phyloP scores from a whole-genome alignment of 352 stramenopile genomes.

The Globisporangium spiculum region DNA sequence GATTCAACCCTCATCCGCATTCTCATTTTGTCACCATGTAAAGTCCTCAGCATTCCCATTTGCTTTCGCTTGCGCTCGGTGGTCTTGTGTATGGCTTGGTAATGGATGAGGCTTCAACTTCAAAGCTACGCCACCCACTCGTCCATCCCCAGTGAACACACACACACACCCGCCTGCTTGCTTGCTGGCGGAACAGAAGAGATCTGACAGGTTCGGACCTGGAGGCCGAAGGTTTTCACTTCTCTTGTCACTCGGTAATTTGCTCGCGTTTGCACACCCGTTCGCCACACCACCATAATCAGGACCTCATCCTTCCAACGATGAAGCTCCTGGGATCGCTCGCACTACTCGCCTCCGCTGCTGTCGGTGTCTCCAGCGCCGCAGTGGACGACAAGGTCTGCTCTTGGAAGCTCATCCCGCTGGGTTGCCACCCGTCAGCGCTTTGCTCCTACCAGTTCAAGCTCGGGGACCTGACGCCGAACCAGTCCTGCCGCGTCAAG shows the following conservation, averaged over 20 bases:
- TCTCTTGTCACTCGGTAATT: constrained; percentile 2
- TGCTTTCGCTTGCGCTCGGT: no score
- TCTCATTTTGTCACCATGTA: no score
- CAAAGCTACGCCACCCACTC: neutral
- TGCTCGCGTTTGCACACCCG: neutral
- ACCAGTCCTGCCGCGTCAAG: constrained; percentile 42
- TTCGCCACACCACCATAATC: neutral
- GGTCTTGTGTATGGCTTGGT: no score
- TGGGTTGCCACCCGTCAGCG: constrained; percentile 23
- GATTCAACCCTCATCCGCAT: no score
- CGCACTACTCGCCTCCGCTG: neutral
- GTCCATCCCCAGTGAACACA: no score
- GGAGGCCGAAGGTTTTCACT: neutral
- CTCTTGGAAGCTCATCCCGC: constrained; percentile 1
- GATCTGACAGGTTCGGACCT: neutral
- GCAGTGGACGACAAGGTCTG: neutral
- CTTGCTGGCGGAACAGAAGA: neutral
- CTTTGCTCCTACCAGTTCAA: constrained; percentile 41
- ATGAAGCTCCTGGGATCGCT: constrained; percentile 6
- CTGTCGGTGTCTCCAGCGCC: neutral
- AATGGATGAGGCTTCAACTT: neutral
- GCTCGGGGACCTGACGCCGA: constrained; percentile 37
- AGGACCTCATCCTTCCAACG: neutral
- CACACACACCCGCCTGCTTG: no score
- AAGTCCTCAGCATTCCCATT: no score